A percentile compares a stretch with the other conserved stretches of the same genome.
These are phyloP conservation scores for Monosporascus sp. DNA, from an alignment of 2,329 filamentous ascomycete species.

Conservation along the genomic window DNA sequence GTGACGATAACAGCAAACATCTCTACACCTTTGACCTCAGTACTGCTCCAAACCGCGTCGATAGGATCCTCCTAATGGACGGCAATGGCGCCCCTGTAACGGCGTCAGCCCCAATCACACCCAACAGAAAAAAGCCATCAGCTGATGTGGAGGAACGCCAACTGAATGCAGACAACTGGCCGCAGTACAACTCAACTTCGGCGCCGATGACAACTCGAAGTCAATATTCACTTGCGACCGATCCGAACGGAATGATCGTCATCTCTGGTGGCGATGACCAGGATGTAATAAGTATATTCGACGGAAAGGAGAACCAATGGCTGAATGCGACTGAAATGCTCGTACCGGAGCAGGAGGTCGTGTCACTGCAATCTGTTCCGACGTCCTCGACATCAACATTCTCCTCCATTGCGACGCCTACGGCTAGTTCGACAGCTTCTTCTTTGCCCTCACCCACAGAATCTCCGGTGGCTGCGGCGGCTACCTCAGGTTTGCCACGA, in stretches of 20 bases:
- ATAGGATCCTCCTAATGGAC: slow-evolving; percentile 61
- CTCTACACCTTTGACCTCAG: slow-evolving; percentile 75
- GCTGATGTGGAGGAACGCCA: slow-evolving; percentile 30
- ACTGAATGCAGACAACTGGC: slow-evolving; percentile 62
- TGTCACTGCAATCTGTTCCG: slow-evolving; percentile 28
- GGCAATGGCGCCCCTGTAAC: slow-evolving; percentile 50
- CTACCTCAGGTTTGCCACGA: slow-evolving; percentile 30
- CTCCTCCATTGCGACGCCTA: slow-evolving; percentile 18
- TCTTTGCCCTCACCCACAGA: not conserved
- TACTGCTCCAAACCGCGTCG: slow-evolving; percentile 68
- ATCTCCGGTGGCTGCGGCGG: slow-evolving; percentile 11
- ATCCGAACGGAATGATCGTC: slow-evolving; percentile 61
- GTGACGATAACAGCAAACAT: slow-evolving; percentile 71
- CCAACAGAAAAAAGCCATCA: slow-evolving; percentile 26
- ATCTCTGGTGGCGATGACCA: slow-evolving; percentile 69
- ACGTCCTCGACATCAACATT: slow-evolving; percentile 21
- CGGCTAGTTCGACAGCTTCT: slow-evolving; percentile 12
- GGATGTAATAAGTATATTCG: slow-evolving; percentile 70
- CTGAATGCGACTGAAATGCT: slow-evolving; percentile 64
- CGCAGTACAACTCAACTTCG: slow-evolving; percentile 68
- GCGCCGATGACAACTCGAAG: slow-evolving; percentile 61
- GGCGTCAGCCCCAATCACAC: slow-evolving; percentile 37
- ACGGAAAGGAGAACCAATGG: slow-evolving; percentile 73
- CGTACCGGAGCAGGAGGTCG: slow-evolving; percentile 34
- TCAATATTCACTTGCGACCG: slow-evolving; percentile 69